These are phyloP conservation scores for Marasmius tenuissimus DNA, from an alignment of 1,284 basidiomycete genomes.

Conservation along the genomic window DNA sequence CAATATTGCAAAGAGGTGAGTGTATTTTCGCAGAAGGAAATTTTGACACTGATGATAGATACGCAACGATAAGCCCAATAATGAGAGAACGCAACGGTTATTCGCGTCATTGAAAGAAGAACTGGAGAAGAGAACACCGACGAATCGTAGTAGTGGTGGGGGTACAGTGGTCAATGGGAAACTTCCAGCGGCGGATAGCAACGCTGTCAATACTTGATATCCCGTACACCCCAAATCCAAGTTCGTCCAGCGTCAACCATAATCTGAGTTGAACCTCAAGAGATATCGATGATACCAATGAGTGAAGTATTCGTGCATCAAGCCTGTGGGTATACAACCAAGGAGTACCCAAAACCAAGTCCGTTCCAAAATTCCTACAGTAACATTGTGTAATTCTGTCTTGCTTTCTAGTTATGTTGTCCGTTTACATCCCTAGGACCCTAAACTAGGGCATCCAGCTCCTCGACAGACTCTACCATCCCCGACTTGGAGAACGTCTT, in stretches of 20 bases:
- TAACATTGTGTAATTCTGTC: background rate
- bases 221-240: conserved; percentile 1
- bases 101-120: conserved; percentile 80
- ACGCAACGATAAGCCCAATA: conserved; percentile 60
- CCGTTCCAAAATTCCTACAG: background rate
- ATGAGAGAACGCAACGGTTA: conserved; percentile 74
- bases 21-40: conserved; percentile 15
- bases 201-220: conserved; percentile 35
- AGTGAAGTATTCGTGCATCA: background rate
- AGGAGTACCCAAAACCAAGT: background rate
- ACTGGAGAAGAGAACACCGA: conserved; percentile 64
- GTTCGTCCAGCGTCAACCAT: background rate
- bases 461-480: conserved; percentile 45
- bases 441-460: conserved; percentile 47
- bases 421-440: background rate
- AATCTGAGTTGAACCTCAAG: background rate
- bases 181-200: conserved; percentile 40
- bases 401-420: background rate
- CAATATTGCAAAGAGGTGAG: conserved; percentile 82
- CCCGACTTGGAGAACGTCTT: conserved; percentile 71
- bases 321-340: background rate
- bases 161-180: conserved; percentile 21
- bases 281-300: too few relatives aligned
- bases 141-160: conserved; percentile 14
- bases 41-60: conserved; percentile 29